A percentile compares a stretch with the other conserved stretches of the same genome.
Conservation (phyloP, 2,329 filamentous ascomycete genomes). For the Tolypocladium album region DNA sequence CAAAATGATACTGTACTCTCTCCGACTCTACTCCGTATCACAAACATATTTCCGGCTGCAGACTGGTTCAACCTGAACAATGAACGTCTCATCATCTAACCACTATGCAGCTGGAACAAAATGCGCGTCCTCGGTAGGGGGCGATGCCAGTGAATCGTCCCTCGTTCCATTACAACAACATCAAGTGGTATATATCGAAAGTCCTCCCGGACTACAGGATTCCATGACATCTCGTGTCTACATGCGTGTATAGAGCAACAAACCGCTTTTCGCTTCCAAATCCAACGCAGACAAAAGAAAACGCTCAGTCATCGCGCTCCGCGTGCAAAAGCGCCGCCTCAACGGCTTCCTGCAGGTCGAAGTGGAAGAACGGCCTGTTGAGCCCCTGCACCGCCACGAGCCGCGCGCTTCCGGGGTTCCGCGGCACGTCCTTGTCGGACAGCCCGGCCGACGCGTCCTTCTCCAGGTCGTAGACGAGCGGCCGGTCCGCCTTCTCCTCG, state of each 20-base stretch:
- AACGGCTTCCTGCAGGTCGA: conserved; percentile 37
- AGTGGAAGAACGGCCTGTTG: conserved; percentile 41
- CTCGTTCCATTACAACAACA: background rate
- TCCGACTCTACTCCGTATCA: too few relatives aligned
- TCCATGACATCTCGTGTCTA: background rate
- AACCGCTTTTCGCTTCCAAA: background rate
- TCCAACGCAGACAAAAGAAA: background rate
- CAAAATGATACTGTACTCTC: background rate
- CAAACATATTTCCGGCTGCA: background rate
- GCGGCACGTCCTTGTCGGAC: conserved; percentile 17
- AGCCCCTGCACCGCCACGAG: conserved; percentile 31
- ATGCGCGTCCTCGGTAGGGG: background rate
- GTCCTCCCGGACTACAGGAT: too few relatives aligned
- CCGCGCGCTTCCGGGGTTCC: conserved; percentile 15
- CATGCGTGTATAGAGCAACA: background rate
- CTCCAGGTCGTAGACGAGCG: conserved; percentile 17
- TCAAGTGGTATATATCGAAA: background rate
- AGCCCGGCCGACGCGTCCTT: conserved; percentile 10
- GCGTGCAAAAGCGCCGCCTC: conserved; percentile 30
- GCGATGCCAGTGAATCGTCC: background rate
- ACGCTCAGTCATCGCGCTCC: conserved; percentile 8
- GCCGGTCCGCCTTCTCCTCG: conserved; percentile 41
- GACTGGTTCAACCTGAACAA: background rate
- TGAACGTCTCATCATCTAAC: background rate
- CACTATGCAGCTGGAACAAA: background rate